Evolutionary conservation across 2,329 filamentous ascomycete species (phyloP), one percentile per base, ranked within the genome.

Genomic region (Pyricularia sp.): DNA sequence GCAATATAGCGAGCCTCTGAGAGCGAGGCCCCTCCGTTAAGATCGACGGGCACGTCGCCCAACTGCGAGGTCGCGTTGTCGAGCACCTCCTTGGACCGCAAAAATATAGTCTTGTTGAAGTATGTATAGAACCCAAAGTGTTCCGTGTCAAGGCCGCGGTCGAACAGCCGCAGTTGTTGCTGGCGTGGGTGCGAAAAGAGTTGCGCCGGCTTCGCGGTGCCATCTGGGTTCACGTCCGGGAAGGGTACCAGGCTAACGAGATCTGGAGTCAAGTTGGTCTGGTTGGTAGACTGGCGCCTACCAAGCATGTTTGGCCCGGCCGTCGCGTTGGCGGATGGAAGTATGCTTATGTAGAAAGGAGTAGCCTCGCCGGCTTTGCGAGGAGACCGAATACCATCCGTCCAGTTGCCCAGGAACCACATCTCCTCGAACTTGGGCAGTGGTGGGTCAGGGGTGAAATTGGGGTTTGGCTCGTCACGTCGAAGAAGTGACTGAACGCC

Each of bases 81-180:
- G 66, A 84, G 72, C 1, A 77, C 73, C 0, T 76, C 75, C 12
- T 81, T 77, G 19, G 85, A 86, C 69, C 87, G 85, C 67, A 96
- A 80, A 78, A 93, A 96, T 68, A 96, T 90, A 9, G 88, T 89
- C 68, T 92, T 90, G 76, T 92, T 87, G 75, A 90, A 97, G 79
- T 96, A 96, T 0, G 84, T 90, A 77, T 96, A 97, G 77, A 97
- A 97, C 2, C 91, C 91, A 75, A 96, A 97, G 76, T 96, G 91
- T 74, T 97, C 93, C 0, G 88, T 88, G 1, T 83, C 78, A 31
- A 89, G 79, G 22, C 89, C 92, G 24, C 92, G 89, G 73, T 97
- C 91, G 74, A 88, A 97, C 0, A 97, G 83, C 1, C 90, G 85
- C 13, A 97, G 79, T 0, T 91, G 93, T 71, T 97, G 94, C 66